Percentiles rank a stretch among this genome's conserved stretches.
Evolutionary conservation across 768 basidiomycete species (phyloP).

Genomic region (Hortiboletus campestris): DNA sequence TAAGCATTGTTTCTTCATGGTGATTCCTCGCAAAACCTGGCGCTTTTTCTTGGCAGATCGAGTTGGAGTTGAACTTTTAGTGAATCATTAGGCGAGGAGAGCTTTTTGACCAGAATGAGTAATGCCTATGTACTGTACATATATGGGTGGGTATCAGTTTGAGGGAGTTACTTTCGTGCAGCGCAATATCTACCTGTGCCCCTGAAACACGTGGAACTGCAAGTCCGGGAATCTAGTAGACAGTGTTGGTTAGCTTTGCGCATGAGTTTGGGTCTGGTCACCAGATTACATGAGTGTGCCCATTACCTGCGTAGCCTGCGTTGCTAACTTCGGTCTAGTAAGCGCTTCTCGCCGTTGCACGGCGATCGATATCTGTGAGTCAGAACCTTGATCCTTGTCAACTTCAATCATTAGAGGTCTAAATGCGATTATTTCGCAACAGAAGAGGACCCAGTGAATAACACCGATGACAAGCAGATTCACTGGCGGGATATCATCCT

Average conservation of each 20-base stretch:
- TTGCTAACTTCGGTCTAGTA: background rate
- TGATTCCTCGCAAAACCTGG: background rate
- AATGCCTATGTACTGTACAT: background rate
- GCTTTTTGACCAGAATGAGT: background rate
- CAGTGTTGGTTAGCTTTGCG: too few relatives aligned
- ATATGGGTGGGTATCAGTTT: background rate
- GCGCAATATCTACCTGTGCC: background rate
- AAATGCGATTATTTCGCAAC: too few relatives aligned
- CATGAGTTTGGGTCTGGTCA: too few relatives aligned
- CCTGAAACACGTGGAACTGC: too few relatives aligned
- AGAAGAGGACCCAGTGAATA: too few relatives aligned
- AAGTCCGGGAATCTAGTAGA: too few relatives aligned
- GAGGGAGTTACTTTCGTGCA: background rate
- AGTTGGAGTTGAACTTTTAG: conserved; percentile 5
- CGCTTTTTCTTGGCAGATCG: background rate
- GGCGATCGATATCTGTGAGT: background rate
- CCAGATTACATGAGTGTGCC: too few relatives aligned
- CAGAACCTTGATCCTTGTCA: background rate
- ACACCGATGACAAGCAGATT: background rate
- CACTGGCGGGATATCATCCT: too few relatives aligned
- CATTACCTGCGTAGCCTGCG: too few relatives aligned
- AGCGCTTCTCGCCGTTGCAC: background rate
- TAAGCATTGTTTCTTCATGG: background rate
- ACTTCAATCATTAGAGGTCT: too few relatives aligned
- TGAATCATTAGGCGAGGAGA: background rate